These are phyloP conservation scores for Nasturtium officinale DNA, from an alignment of 345 rosid genomes.

Conservation along the genomic window DNA sequence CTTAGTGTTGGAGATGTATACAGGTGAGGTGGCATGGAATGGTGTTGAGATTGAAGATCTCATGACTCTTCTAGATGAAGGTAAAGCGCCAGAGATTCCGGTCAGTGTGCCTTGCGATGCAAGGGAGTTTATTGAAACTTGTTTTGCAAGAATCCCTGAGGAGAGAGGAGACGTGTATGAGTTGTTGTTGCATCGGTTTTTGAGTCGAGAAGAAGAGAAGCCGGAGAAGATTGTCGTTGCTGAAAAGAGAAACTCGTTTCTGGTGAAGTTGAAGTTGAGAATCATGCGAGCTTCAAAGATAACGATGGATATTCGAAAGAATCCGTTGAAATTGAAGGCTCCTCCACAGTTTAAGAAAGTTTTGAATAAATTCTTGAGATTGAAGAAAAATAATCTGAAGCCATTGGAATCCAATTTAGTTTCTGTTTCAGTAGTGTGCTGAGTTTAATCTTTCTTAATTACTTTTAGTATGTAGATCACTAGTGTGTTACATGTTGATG, in stretches of 20 bases:
- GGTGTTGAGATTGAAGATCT: not conserved
- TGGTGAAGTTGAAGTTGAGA: not conserved
- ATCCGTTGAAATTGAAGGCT: not conserved
- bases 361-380: not conserved
- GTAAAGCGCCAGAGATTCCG: slow-evolving; percentile 5
- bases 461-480: not conserved
- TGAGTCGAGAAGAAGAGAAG: slow-evolving; percentile 1
- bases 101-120: slow-evolving; percentile 15
- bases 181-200: not conserved
- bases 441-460: not conserved
- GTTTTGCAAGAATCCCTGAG: not conserved
- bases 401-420: not conserved
- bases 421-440: not conserved
- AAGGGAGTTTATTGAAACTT: slow-evolving; percentile 14
- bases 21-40: slow-evolving; percentile 1
- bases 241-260: not conserved
- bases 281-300: not conserved
- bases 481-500: not conserved
- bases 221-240: not conserved
- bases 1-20: slow-evolving; percentile 48
- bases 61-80: not conserved
- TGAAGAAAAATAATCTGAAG: not conserved
- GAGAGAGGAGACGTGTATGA: not conserved
- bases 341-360: not conserved
- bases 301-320: not conserved